Evolutionary conservation across 2,329 filamentous ascomycete species (phyloP).

Genomic region (Colletotrichum sansevieriae): DNA sequence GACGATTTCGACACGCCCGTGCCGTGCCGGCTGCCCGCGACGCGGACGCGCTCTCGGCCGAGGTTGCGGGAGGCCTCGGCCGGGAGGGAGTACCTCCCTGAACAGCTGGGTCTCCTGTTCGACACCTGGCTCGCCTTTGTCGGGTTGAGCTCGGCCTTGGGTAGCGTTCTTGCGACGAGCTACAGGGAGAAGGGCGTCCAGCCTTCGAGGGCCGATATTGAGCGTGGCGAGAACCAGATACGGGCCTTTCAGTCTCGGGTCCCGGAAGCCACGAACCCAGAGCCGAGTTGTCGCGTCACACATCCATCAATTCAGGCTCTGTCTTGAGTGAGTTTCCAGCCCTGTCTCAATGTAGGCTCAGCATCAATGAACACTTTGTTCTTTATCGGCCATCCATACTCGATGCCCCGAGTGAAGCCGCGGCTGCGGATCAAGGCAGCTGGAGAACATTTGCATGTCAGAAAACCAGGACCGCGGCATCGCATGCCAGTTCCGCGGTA

Average conservation of each 20-base stretch:
- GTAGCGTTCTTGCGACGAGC: conserved; percentile 18
- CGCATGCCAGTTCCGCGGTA: conserved; percentile 22
- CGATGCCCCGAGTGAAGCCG: conserved; percentile 27
- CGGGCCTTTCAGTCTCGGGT: conserved; percentile 13
- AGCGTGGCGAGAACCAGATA: conserved; percentile 24
- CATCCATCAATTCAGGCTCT: conserved; percentile 30
- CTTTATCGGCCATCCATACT: conserved; percentile 37
- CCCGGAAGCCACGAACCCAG: conserved; percentile 11
- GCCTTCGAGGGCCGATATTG: conserved; percentile 18
- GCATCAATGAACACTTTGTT: neutral
- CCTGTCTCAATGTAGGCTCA: too few species aligned
- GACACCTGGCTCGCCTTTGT: conserved; percentile 17
- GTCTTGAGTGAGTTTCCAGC: conserved; percentile 23
- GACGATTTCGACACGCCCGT: conserved; percentile 32
- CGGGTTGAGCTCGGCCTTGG: conserved; percentile 8
- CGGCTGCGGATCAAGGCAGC: conserved; percentile 24
- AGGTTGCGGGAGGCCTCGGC: conserved; percentile 16
- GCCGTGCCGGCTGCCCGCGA: conserved; percentile 26
- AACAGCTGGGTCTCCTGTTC: conserved; percentile 18
- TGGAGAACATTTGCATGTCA: conserved; percentile 33
- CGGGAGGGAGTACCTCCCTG: conserved; percentile 22
- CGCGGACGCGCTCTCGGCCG: conserved; percentile 20
- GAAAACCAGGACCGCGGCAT: conserved; percentile 31
- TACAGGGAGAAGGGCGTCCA: conserved; percentile 18
- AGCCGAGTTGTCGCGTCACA: conserved; percentile 30